Percentiles rank a stretch among this genome's conserved stretches.
Conservation (phyloP, 1,284 basidiomycete genomes). For the Cutaneotrichosporon daszewskae region DNA sequence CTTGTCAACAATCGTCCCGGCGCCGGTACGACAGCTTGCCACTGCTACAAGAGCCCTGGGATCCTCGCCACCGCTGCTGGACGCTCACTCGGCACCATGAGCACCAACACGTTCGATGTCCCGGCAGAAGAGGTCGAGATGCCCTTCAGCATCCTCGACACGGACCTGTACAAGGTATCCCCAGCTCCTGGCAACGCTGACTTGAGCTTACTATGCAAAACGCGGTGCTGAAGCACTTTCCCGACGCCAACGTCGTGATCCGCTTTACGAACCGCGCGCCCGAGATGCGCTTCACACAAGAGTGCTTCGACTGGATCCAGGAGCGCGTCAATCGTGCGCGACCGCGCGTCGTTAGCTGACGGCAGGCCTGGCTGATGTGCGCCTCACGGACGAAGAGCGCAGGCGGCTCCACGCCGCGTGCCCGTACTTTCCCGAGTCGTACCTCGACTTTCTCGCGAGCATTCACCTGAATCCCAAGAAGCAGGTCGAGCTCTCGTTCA, state of each 20-base stretch:
- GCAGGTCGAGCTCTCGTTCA: constrained; percentile 70
- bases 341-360: neutral
- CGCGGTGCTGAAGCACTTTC: constrained; percentile 77
- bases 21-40: too few species aligned
- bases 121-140: constrained; percentile 32
- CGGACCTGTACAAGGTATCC: constrained; percentile 86
- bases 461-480: constrained; percentile 70
- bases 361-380: constrained; percentile 62
- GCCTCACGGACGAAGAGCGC: constrained; percentile 61
- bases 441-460: constrained; percentile 66
- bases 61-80: neutral
- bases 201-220: constrained; percentile 92
- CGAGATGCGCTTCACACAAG: constrained; percentile 64
- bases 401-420: constrained; percentile 64
- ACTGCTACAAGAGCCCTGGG: too few species aligned
- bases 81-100: neutral
- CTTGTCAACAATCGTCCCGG: too few species aligned
- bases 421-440: constrained; percentile 67
- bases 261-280: constrained; percentile 80
- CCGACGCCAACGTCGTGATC: constrained; percentile 58
- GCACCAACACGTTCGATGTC: constrained; percentile 2
- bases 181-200: neutral
- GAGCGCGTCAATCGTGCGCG: constrained; percentile 62
- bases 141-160: constrained; percentile 74
- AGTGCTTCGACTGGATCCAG: constrained; percentile 63